These are phyloP conservation scores for Oleoguttula mirabilis DNA, from an alignment of 495 filamentous ascomycete species.

Conservation along the genomic window DNA sequence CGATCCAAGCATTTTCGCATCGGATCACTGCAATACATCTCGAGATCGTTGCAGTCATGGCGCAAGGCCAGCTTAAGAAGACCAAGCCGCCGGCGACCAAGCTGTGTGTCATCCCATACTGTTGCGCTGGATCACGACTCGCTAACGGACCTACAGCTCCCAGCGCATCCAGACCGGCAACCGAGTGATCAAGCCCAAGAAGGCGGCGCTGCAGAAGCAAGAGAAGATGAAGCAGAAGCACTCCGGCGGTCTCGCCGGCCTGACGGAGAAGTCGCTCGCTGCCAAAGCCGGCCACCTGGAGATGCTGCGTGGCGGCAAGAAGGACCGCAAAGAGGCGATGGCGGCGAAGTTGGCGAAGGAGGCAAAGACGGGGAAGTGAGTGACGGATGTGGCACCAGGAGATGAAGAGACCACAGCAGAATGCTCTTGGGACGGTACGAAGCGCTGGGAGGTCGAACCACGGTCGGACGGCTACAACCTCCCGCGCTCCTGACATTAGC, in stretches of 20 bases:
- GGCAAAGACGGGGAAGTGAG: background rate
- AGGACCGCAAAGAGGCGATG: slow-evolving; percentile 33
- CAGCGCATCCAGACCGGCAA: slow-evolving; percentile 37
- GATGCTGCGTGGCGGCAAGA: slow-evolving; percentile 54
- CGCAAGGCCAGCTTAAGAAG: slow-evolving; percentile 17
- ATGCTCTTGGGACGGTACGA: too few species aligned
- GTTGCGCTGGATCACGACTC: too few species aligned
- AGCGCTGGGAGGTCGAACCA: too few species aligned
- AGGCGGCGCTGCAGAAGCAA: slow-evolving; percentile 44
- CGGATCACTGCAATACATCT: too few species aligned
- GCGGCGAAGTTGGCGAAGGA: slow-evolving; percentile 9
- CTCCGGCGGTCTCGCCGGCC: slow-evolving; percentile 46
- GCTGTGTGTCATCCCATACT: background rate
- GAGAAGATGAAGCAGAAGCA: slow-evolving; percentile 59
- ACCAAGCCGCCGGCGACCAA: slow-evolving; percentile 10
- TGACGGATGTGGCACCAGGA: too few species aligned
- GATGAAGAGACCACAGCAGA: too few species aligned
- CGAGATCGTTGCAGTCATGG: slow-evolving; percentile 7
- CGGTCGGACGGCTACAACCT: too few species aligned
- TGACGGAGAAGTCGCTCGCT: slow-evolving; percentile 56
- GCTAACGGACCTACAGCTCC: slow-evolving; percentile 4
- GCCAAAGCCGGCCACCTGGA: slow-evolving; percentile 64
- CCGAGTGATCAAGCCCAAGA: slow-evolving; percentile 58
- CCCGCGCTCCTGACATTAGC: too few species aligned
- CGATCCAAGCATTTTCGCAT: too few species aligned